Percentiles rank a stretch among this genome's conserved stretches.
Conservation (phyloP, 1,139 yeast species). For the Candida neerlandica region DNA sequence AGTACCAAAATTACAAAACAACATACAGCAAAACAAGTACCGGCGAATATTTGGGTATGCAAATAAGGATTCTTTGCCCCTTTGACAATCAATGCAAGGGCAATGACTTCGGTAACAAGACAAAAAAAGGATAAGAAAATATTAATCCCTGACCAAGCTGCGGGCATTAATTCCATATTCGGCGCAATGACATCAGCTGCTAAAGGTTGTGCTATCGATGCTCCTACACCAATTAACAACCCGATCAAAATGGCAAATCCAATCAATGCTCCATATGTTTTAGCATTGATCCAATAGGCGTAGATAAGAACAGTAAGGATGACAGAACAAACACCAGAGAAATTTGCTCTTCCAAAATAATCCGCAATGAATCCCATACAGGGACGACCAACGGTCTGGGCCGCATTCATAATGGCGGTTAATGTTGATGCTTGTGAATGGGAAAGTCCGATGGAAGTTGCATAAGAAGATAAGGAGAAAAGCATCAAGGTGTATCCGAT, state of each 20-base stretch:
- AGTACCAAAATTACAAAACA: conserved; percentile 30
- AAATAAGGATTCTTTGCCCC: conserved; percentile 47
- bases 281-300: conserved; percentile 60
- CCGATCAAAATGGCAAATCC: conserved; percentile 58
- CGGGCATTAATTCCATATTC: conserved; percentile 47
- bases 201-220: conserved; percentile 62
- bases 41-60: conserved; percentile 64
- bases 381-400: conserved; percentile 71
- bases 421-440: conserved; percentile 58
- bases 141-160: conserved; percentile 64
- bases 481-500: conserved; percentile 62
- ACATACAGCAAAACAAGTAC: conserved; percentile 44
- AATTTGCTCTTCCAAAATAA: conserved; percentile 57
- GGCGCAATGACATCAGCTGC: conserved; percentile 56
- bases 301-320: conserved; percentile 38
- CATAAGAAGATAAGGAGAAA: conserved; percentile 64
- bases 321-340: conserved; percentile 37
- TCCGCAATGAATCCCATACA: conserved; percentile 61
- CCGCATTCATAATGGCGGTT: conserved; percentile 64
- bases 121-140: conserved; percentile 46
- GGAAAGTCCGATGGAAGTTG: conserved; percentile 59
- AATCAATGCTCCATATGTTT: conserved; percentile 50
- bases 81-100: conserved; percentile 41
- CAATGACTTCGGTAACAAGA: conserved; percentile 54
- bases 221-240: conserved; percentile 60